Evolutionary conservation across 2,329 filamentous ascomycete genomes (phyloP), one percentile per base, ranked within the genome.

Genomic region (Talaromyces sp.): DNA sequence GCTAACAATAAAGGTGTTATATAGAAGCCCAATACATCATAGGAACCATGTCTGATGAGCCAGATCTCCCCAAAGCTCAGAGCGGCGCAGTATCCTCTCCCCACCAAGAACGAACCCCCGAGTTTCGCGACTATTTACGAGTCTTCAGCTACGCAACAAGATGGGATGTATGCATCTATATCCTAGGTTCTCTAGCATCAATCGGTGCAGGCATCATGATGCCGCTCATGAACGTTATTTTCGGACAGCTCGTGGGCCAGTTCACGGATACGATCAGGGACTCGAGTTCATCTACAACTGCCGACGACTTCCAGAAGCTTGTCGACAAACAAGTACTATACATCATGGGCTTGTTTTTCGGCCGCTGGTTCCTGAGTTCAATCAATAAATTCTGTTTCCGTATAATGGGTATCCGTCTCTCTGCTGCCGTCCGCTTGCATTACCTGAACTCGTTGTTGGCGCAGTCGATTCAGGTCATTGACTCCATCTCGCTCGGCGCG

Each of bases 211-310:
- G 59, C 8, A 50, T 61, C 33, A 50, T 50, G 59, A 50, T 75
- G 7, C 85, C 85, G 0, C 69, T 87, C 39, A 87, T 88, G 84
- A 85, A 86, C 43, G 76, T 88, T 45, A 78, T 88, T 7, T 86
- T 88, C 71, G 85, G 85, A 68, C 74, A 75, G 43, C 80, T 84
- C 39, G 81, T 87, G 54, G 83, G 83, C 8, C 77, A 81, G 9
- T 88, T 88, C 69, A 85, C 82, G 3, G 48, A 52, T 33, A 52
- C 27, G 11, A n/a, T 52, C 27, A 52, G 48, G 61, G 74, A 87
- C 71, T 84, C 84, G 61, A 74, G 87, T 70, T 84, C 84, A 64
- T 75, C 76, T 0, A 81, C 27, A 31, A 31, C 14, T 58, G 73
- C 24, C 47, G 27, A 60, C 2, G 16, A 57, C 45, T 56, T 59